Evolutionary conservation across 202 grass and related monocot species (phyloP).

Genomic region (Hordeum pubiflorum): DNA sequence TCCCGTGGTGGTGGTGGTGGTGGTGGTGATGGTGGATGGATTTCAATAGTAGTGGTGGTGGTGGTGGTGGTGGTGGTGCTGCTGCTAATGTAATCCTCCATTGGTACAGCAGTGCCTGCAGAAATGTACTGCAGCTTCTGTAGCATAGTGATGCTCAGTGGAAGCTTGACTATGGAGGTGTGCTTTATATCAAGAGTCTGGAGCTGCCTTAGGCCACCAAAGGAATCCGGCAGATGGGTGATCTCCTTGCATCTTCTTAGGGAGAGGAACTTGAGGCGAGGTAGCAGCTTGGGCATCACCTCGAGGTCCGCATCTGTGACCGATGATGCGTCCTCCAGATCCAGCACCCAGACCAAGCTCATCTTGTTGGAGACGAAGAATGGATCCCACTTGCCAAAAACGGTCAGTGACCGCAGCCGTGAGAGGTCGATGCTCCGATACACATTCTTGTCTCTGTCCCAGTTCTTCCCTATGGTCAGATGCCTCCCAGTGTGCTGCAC

Average conservation of each 20-base stretch:
- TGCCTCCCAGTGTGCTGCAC: background rate
- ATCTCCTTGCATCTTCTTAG: background rate
- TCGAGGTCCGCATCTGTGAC: background rate
- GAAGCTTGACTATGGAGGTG: background rate
- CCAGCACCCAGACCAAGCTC: constrained; percentile 5
- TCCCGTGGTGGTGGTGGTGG: too few species aligned
- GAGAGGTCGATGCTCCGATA: background rate
- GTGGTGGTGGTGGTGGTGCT: too few species aligned
- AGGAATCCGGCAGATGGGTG: background rate
- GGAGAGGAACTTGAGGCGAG: background rate
- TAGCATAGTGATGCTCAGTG: background rate
- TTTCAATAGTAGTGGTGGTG: too few species aligned
- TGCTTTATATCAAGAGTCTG: background rate
- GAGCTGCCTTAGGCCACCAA: background rate
- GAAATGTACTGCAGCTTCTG: background rate
- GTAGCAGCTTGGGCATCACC: background rate
- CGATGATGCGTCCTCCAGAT: constrained; percentile 3
- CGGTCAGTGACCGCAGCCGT: background rate
- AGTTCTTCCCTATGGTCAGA: background rate
- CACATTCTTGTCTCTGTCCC: background rate
- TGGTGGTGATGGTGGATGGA: too few species aligned
- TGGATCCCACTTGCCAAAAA: background rate
- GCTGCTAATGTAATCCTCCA: too few species aligned
- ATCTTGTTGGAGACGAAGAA: background rate
- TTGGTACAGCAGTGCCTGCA: too few species aligned